A percentile compares a stretch with the other conserved stretches of the same genome.
These are phyloP conservation scores for Microdochium bolleyi DNA, from an alignment of 2,329 filamentous ascomycete genomes.

Conservation along the genomic window DNA sequence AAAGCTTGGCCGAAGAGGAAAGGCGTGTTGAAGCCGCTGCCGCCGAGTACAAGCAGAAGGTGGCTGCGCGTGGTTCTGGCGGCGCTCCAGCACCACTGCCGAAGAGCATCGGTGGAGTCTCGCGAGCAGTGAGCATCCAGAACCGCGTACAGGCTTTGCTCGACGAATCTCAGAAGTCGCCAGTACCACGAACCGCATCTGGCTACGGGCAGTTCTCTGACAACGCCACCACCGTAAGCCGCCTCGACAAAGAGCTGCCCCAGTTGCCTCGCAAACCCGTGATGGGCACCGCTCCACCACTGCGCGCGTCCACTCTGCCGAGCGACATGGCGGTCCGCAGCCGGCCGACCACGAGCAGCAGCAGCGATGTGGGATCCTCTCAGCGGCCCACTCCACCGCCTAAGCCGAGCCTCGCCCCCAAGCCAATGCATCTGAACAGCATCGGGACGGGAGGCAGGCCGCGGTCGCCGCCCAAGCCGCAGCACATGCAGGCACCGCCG, in stretches of 20 bases:
- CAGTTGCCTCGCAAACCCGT: conserved; percentile 45
- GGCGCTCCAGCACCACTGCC: conserved; percentile 31
- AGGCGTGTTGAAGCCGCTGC: conserved; percentile 81
- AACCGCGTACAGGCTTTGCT: conserved; percentile 82
- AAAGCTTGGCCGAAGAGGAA: conserved; percentile 78
- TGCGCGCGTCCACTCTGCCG: background rate
- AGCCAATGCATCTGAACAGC: conserved; percentile 53
- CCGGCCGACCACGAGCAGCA: conserved; percentile 14
- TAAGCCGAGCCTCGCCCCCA: conserved; percentile 50
- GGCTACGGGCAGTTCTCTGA: conserved; percentile 87
- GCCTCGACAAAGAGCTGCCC: conserved; percentile 29
- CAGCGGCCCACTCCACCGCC: conserved; percentile 19
- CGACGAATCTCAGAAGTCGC: conserved; percentile 62
- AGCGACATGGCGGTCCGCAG: conserved; percentile 4
- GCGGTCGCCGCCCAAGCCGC: conserved; percentile 35
- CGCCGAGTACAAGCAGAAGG: conserved; percentile 73
- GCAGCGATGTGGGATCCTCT: conserved; percentile 7
- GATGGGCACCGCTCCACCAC: conserved; percentile 3
- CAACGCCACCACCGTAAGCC: conserved; percentile 26
- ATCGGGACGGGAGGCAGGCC: conserved; percentile 34
- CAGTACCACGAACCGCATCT: conserved; percentile 65
- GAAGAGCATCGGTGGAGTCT: conserved; percentile 49
- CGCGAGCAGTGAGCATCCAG: conserved; percentile 77
- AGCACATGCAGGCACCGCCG: conserved; percentile 17
- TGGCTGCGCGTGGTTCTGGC: conserved; percentile 51